Conservation (phyloP, 352 stramenopile species). For the Elongisporangium undulatum region DNA sequence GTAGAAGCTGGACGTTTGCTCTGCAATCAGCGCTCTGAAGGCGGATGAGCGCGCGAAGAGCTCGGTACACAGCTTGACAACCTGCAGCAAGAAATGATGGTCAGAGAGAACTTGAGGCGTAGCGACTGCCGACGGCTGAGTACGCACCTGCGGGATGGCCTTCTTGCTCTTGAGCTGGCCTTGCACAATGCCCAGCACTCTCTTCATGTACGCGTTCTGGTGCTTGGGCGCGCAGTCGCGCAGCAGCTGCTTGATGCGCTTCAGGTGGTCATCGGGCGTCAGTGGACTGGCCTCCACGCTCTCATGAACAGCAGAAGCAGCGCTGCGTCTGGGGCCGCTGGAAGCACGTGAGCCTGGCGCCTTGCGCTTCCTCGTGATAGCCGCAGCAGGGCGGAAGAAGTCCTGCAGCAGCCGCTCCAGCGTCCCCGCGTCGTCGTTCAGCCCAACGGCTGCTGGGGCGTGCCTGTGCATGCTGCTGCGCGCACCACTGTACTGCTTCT, state of each 20-base stretch:
- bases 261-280: background rate
- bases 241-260: constrained; percentile 7
- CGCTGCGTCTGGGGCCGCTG: background rate
- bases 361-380: background rate
- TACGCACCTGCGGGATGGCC: background rate
- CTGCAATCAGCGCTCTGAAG: constrained; percentile 42
- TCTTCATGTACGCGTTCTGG: background rate
- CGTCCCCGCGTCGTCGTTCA: background rate
- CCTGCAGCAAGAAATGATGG: constrained; percentile 6
- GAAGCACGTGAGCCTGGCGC: background rate
- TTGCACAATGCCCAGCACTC: background rate
- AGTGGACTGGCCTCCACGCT: background rate
- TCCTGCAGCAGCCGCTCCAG: background rate
- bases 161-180: background rate
- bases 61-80: constrained; percentile 32
- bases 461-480: background rate
- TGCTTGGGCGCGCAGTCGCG: background rate
- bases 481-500: background rate
- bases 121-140: background rate
- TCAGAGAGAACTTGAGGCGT: background rate
- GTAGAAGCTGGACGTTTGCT: constrained; percentile 38
- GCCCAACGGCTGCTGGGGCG: too few relatives aligned
- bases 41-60: constrained; percentile 52
- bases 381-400: constrained; percentile 1
- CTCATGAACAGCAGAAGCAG: background rate